A percentile compares a stretch with the other conserved stretches of the same genome.
Conservation (phyloP, 164 flowering plant genomes). For the Brasenia schreberi region DNA sequence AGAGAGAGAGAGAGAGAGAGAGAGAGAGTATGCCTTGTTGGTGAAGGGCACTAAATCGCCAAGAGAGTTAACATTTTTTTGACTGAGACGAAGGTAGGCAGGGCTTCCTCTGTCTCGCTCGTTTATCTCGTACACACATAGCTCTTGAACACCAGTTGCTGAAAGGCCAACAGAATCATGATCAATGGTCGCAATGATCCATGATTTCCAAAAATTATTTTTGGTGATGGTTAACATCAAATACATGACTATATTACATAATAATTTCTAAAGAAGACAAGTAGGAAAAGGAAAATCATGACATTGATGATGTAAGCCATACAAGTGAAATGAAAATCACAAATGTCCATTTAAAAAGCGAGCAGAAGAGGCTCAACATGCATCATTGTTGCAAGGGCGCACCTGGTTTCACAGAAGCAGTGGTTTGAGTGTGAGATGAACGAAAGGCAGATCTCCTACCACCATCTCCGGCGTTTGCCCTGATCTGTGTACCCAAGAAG, state of each 20-base stretch:
- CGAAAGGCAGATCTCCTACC: background rate
- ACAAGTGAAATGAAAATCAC: background rate
- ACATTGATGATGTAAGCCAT: background rate
- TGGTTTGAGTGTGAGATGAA: background rate
- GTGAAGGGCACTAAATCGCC: conserved; percentile 59
- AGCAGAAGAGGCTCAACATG: background rate
- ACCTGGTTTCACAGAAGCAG: background rate
- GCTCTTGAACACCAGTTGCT: conserved; percentile 28
- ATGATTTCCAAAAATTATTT: too few relatives aligned
- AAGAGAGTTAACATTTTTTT: conserved; percentile 13
- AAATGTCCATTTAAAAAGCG: background rate
- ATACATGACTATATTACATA: too few relatives aligned
- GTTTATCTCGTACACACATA: conserved; percentile 55
- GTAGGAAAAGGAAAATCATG: background rate
- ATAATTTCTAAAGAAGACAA: too few relatives aligned
- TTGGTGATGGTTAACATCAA: too few relatives aligned
- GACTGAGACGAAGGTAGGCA: conserved; percentile 40
- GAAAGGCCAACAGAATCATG: background rate
- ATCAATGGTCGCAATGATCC: too few relatives aligned
- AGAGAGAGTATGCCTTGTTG: conserved; percentile 25
- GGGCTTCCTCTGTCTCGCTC: conserved; percentile 69
- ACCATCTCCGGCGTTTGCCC: background rate
- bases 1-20: background rate
- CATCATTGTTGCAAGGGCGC: background rate
- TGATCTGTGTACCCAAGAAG: background rate